Evolutionary conservation across 2,329 filamentous ascomycete species (phyloP), one percentile per base, ranked within the genome.

Genomic region (Cladosporium sp.): DNA sequence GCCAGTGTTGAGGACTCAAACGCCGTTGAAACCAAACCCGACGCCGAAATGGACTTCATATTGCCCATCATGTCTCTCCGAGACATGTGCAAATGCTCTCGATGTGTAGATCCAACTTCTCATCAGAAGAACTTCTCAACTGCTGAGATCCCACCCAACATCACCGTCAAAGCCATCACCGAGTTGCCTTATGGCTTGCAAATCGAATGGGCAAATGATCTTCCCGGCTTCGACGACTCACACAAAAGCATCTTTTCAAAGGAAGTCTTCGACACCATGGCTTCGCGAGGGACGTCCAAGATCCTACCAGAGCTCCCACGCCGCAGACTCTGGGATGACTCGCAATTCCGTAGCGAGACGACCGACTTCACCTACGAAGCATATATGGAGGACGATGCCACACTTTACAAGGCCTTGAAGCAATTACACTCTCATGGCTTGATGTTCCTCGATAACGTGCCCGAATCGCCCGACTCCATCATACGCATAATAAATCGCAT

Each of bases 391-490:
- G 68, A 79, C 13, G 83, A 83, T 48, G 66, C 72, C 0, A 77
- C 76, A 0, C 84, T 96, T 57, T 81, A 80, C 66, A 70, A 77
- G 3, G 86, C 83, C 2, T 76, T 96, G 54, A 72, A 76, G 12
- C 80, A 85, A 51, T 77, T 97, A 3, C 75, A 81, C 35, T 75
- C 75, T 32, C 81, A 86, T 51, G 94, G 94, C 0, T 75, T 97
- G 0, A 75, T 96, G 15, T 90, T 96, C 71, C 73, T 97, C 25
- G 83, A 82, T 49, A 82, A 84, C 60, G 87, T 96, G 5, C 92
- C 93, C 0, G 77, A 85, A 9, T 57, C 64, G 9, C 65, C 67
- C 45, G 60, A 65, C 8, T 68, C 68, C 1, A 87, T 97, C 4
- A 80, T 83, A 37, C 74, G 78, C 20, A 84, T 97, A 58, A 88